phyloP scores from a whole-genome alignment of 495 filamentous ascomycete species.

The Apiosordaria backusii region DNA sequence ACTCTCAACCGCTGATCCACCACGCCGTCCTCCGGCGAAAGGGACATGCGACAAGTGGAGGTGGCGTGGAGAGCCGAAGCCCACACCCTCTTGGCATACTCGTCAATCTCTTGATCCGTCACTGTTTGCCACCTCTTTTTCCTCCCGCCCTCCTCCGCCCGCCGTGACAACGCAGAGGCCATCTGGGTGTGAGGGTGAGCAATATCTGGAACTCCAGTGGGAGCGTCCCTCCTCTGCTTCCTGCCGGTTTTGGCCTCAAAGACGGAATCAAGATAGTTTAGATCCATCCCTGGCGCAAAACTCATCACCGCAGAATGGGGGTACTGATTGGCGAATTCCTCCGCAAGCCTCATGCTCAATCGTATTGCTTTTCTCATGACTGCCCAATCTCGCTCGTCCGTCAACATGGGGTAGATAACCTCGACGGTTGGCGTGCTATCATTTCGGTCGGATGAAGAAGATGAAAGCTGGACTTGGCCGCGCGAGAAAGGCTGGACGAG shows the following conservation, averaged over 20 bases:
- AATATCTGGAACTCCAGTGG: not conserved
- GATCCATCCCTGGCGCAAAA: slow-evolving; percentile 24
- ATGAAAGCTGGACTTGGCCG: slow-evolving; percentile 36
- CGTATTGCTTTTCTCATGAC: slow-evolving; percentile 20
- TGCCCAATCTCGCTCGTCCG: slow-evolving; percentile 19
- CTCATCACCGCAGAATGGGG: slow-evolving; percentile 18
- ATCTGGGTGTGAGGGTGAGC: not conserved
- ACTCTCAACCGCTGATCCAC: slow-evolving; percentile 51
- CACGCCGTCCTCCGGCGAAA: slow-evolving; percentile 31
- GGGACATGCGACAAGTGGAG: slow-evolving; percentile 30
- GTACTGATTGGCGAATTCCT: slow-evolving; percentile 25
- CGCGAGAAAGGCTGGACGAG: slow-evolving; percentile 35
- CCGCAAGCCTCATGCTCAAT: slow-evolving; percentile 28
- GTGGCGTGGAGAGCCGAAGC: slow-evolving; percentile 23
- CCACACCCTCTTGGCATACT: slow-evolving; percentile 17
- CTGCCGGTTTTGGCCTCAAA: not conserved
- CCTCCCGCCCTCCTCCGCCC: not conserved
- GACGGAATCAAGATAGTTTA: slow-evolving; percentile 15
- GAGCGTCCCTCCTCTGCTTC: not conserved
- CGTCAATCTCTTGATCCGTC: slow-evolving; percentile 30
- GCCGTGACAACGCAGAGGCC: not conserved
- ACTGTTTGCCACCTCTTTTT: slow-evolving; percentile 20
- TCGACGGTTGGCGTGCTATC: slow-evolving; percentile 24
- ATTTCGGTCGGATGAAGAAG: not conserved
- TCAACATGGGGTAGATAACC: slow-evolving; percentile 26